A percentile compares a stretch with the other conserved stretches of the same genome.
These are phyloP conservation scores for Litchi chinensis DNA, from an alignment of 345 rosid genomes.

Conservation along the genomic window DNA sequence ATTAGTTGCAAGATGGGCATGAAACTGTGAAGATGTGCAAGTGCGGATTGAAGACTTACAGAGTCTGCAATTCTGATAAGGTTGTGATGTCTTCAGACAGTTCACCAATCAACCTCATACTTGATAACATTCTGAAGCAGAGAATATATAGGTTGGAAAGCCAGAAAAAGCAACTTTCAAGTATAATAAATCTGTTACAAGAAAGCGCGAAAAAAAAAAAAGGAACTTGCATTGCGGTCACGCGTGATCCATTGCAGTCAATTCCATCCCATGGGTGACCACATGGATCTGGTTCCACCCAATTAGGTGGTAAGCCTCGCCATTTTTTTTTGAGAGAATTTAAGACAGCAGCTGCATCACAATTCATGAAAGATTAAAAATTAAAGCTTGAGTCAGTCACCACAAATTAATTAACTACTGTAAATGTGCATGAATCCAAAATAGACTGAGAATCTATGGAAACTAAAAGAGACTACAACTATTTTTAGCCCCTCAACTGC, in stretches of 20 bases:
- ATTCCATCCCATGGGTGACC: slow-evolving; percentile 50
- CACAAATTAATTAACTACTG: not conserved
- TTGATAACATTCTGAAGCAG: not conserved
- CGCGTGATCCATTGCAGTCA: slow-evolving; percentile 35
- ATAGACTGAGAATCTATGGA: not conserved
- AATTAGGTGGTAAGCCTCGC: slow-evolving; percentile 48
- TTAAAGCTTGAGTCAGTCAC: not conserved
- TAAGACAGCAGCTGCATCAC: slow-evolving; percentile 37
- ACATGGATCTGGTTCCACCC: slow-evolving; percentile 54
- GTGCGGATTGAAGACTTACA: slow-evolving; percentile 1
- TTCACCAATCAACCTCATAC: not conserved
- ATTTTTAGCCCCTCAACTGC: too few species aligned
- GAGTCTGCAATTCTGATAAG: not conserved
- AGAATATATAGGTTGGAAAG: not conserved
- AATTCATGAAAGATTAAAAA: not conserved
- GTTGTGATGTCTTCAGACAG: too few species aligned
- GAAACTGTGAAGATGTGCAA: not conserved
- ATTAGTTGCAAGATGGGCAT: not conserved
- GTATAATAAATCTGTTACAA: not conserved
- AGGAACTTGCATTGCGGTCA: slow-evolving; percentile 43
- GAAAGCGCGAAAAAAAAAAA: not conserved
- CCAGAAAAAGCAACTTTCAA: not conserved
- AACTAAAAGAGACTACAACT: not conserved
- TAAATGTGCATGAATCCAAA: not conserved
- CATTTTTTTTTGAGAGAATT: slow-evolving; percentile 33